A percentile compares a stretch with the other conserved stretches of the same genome.
These are phyloP conservation scores for Dendrobium officinale DNA, from an alignment of 106 monocot species.

Conservation along the genomic window DNA sequence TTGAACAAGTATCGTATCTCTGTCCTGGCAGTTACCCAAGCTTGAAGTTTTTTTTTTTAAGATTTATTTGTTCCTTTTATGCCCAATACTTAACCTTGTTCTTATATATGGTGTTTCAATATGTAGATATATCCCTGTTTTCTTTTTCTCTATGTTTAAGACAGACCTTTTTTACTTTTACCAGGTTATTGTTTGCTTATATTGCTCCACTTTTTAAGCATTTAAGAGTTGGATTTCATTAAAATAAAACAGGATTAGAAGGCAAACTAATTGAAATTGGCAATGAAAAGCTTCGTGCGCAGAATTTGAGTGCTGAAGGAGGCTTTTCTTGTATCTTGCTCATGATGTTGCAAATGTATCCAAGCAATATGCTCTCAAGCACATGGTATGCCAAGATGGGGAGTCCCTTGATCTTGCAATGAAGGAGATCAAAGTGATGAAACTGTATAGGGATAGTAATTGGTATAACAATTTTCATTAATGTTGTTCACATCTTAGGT, in stretches of 20 bases:
- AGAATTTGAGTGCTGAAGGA: slow-evolving; percentile 77
- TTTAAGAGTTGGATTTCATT: not conserved
- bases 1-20: not conserved
- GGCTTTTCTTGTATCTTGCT: slow-evolving; percentile 90
- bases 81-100: not conserved
- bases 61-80: not conserved
- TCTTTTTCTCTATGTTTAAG: not conserved
- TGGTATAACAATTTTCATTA: too few species aligned
- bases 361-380: slow-evolving; percentile 91
- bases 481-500: too few species aligned
- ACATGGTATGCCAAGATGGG: slow-evolving; percentile 79
- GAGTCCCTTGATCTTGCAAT: slow-evolving; percentile 68
- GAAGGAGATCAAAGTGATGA: slow-evolving; percentile 91
- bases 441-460: not conserved
- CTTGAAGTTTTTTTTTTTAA: not conserved
- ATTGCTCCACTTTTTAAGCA: not conserved
- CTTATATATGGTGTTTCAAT: not conserved
- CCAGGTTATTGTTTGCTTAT: not conserved
- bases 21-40: not conserved
- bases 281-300: slow-evolving; percentile 58
- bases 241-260: slow-evolving; percentile 44
- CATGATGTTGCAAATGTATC: slow-evolving; percentile 47
- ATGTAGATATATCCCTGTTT: not conserved
- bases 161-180: not conserved
- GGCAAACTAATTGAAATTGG: slow-evolving; percentile 70